A percentile compares a stretch with the other conserved stretches of the same genome.
Evolutionary conservation across 257 asterid genomes (phyloP).

Genomic region (Lycium ferocissimum): DNA sequence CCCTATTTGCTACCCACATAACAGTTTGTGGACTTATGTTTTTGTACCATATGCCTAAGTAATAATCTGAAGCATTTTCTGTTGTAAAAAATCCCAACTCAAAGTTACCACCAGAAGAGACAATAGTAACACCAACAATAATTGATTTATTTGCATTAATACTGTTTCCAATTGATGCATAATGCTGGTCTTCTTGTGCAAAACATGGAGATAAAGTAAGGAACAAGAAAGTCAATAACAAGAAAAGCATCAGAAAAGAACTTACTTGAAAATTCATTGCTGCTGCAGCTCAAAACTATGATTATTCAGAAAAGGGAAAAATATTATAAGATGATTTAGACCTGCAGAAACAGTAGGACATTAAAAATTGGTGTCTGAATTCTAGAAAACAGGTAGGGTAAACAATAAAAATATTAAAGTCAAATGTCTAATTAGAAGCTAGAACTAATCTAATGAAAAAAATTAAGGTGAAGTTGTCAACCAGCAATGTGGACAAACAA

Average conservation of each 20-base stretch:
- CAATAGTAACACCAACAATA: not conserved
- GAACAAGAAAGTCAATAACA: not conserved
- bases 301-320: no score
- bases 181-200: not conserved
- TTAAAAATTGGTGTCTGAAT: no score
- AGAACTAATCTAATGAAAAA: no score
- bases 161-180: not conserved
- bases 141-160: not conserved
- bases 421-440: no score
- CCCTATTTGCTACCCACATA: conserved; percentile 5
- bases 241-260: not conserved
- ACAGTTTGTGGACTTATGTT: not conserved
- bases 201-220: not conserved
- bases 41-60: not conserved
- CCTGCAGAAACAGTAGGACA: no score
- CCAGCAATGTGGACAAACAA: no score
- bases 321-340: no score
- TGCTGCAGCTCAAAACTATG: no score
- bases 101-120: not conserved
- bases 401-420: no score
- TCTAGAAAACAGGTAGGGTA: no score
- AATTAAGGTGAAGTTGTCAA: no score
- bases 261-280: not conserved
- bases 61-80: not conserved
- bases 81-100: not conserved